These are phyloP conservation scores for Alternaria angustiovoidea DNA, from an alignment of 2,329 filamentous ascomycete species.

Conservation along the genomic window DNA sequence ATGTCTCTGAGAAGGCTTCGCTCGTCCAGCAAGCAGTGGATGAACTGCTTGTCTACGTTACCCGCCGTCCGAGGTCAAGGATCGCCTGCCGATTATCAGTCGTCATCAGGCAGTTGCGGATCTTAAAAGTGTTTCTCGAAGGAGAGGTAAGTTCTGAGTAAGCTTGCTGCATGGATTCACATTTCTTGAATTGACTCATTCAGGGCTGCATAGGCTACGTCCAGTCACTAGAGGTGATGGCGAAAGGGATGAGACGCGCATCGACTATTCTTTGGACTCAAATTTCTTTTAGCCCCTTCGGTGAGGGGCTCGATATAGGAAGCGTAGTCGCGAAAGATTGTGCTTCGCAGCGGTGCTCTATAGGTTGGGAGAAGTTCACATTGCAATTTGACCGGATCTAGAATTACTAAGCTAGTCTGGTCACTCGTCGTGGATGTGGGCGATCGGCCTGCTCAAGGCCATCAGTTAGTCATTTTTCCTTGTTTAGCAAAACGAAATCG, in stretches of 20 bases:
- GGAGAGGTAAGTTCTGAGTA: neutral
- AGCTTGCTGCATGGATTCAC: neutral
- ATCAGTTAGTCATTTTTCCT: too few species aligned
- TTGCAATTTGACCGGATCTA: too few species aligned
- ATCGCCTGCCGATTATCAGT: neutral
- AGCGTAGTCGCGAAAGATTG: too few species aligned
- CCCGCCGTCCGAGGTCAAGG: neutral
- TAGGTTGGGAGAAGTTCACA: too few species aligned
- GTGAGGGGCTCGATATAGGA: too few species aligned
- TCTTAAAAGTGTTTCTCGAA: neutral
- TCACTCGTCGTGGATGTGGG: too few species aligned
- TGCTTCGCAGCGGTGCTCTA: too few species aligned
- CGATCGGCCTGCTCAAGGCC: too few species aligned
- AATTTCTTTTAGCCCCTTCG: too few species aligned
- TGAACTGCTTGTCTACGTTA: neutral
- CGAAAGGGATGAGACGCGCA: neutral
- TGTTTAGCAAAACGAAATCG: too few species aligned
- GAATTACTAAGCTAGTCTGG: too few species aligned
- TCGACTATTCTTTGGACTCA: too few species aligned
- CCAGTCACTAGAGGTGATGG: neutral
- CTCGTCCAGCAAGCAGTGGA: neutral
- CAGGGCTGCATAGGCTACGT: neutral
- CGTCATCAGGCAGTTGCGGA: neutral
- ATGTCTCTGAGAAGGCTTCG: neutral
- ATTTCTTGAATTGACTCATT: neutral